phyloP scores from a whole-genome alignment of 306 rosid species.

The Purshia tridentata region DNA sequence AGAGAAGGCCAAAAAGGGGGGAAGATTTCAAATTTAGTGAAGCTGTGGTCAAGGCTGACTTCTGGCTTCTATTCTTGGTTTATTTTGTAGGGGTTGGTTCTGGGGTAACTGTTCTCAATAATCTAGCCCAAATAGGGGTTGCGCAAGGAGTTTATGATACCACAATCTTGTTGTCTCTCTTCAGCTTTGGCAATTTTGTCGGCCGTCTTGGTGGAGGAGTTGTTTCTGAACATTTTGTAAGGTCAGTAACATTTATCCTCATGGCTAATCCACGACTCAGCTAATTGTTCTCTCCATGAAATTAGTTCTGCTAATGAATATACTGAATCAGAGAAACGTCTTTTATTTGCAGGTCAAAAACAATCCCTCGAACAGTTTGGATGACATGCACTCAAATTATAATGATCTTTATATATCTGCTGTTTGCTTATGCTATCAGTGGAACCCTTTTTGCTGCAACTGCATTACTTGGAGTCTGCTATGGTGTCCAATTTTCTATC shows the following conservation, averaged over 20 bases:
- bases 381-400: conserved; percentile 66
- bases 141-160: conserved; percentile 73
- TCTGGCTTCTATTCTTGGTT: conserved; percentile 72
- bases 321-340: not conserved
- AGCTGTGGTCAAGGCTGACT: conserved; percentile 81
- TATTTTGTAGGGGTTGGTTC: conserved; percentile 83
- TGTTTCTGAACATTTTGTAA: conserved; percentile 78
- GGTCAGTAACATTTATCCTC: conserved; percentile 43
- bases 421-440: conserved; percentile 57
- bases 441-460: conserved; percentile 64
- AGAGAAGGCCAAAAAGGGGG: conserved; percentile 81
- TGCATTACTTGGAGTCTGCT: conserved; percentile 73
- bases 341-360: conserved; percentile 48
- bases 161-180: conserved; percentile 61
- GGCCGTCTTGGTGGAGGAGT: conserved; percentile 90
- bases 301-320: too few relatives aligned
- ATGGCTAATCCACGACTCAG: conserved; percentile 3
- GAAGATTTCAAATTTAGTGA: conserved; percentile 67
- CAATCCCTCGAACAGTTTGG: conserved; percentile 73
- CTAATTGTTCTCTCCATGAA: too few relatives aligned
- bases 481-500: conserved; percentile 64
- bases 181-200: conserved; percentile 72
- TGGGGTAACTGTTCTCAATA: conserved; percentile 76
- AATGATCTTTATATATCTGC: conserved; percentile 57
- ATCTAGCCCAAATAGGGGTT: conserved; percentile 75